Evolutionary conservation across 1,139 yeast species (phyloP).

Genomic region (Yamadazyma sp.): DNA sequence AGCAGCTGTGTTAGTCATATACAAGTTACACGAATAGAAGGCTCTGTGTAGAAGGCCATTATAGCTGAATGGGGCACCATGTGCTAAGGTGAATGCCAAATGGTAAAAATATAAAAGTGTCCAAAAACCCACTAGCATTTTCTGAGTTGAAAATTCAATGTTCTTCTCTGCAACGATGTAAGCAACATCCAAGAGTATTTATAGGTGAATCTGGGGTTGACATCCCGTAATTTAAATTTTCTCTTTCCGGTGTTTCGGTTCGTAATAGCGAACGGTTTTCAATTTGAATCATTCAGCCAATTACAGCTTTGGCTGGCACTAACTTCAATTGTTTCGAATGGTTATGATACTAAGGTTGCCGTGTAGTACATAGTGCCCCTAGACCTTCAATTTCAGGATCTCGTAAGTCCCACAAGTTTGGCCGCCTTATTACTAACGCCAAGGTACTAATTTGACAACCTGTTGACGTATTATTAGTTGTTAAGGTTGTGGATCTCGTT

Average conservation of each 20-base stretch:
- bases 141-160: not conserved
- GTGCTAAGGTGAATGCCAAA: not conserved
- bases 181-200: not conserved
- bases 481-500: too few relatives aligned
- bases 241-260: too few relatives aligned
- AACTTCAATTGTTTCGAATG: not conserved
- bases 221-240: too few relatives aligned
- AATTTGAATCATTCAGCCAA: not conserved
- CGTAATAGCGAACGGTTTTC: not conserved
- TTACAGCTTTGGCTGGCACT: not conserved
- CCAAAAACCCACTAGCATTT: conserved; percentile 1
- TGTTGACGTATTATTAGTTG: not conserved
- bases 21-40: conserved; percentile 3
- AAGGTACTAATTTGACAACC: not conserved
- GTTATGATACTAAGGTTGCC: not conserved
- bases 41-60: not conserved
- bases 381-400: conserved; percentile 1
- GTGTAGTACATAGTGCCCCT: not conserved
- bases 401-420: too few relatives aligned
- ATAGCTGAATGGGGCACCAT: conserved; percentile 2
- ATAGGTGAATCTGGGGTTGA: not conserved
- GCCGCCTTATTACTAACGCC: too few relatives aligned
- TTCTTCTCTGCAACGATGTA: not conserved
- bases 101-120: conserved; percentile 1
- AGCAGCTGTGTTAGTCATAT: not conserved